Evolutionary conservation across 768 basidiomycete species (phyloP), one percentile per base, ranked within the genome.

Genomic region (Boletus rufocinnamomeus): DNA sequence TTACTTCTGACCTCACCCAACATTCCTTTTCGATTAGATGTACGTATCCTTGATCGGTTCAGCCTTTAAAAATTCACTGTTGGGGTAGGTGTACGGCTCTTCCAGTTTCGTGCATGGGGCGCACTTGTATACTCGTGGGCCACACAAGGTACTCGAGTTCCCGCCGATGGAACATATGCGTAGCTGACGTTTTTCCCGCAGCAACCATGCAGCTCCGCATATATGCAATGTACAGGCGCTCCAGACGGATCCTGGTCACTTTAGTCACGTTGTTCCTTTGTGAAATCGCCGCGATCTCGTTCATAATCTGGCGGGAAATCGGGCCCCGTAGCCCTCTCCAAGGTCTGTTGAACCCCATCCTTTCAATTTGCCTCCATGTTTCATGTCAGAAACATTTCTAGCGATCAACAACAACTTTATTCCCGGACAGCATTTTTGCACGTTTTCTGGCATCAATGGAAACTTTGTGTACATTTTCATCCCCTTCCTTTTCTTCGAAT

Each of bases 161-260:
- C 21, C 7, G n/a, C 21, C 35, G 30, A 45, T 27, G 2, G 16
- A 40, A 46, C 28, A 5, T 27, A 9, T 21, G 21, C 6, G 9
- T 54, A 21, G 30, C 55, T 68, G n/a, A 70, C 35, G 23, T 45
- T 27, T 51, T 21, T 21, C 16, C 21, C 16, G 34, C 46, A 73
- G 72, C 62, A 11, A 73, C 66, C 17, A 74, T 74, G 72, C 64
- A 66, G 32, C 68, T 73, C 46, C 72, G 72, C 50, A 62, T 73
- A 63, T 74, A 73, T 28, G 72, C 73, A 6, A 63, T 74, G 69
- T 73, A 73, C 59, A 58, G 56, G 50, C 69, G 59, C 6, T 66
- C 71, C n/a, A 66, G 44, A 34, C 57, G 23, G 41, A 59, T 66
- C 28, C 34, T 74, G 23, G 0, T n/a, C 25, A 16, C 69, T 9